phyloP scores from a whole-genome alignment of 495 filamentous ascomycete species.

The Neurospora discreta region DNA sequence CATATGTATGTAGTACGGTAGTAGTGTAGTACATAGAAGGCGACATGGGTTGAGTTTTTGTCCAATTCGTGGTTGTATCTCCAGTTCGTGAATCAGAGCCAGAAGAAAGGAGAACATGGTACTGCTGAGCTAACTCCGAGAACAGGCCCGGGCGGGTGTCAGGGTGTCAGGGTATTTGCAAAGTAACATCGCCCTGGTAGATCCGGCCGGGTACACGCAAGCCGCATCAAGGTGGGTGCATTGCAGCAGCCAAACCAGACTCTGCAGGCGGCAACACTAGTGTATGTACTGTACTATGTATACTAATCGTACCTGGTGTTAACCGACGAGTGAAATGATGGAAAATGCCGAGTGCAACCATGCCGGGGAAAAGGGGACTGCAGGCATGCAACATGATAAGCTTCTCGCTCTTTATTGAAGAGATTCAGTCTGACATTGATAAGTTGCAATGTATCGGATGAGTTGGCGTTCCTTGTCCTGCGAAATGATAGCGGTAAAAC shows the following conservation, averaged over 20 bases:
- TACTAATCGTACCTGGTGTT: not conserved
- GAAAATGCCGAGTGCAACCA: not conserved
- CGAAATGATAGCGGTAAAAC: not conserved
- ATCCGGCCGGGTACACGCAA: conserved; percentile 3
- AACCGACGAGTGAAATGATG: not conserved
- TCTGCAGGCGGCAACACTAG: not conserved
- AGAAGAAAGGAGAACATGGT: not conserved
- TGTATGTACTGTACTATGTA: not conserved
- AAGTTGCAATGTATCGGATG: not conserved
- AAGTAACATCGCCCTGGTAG: not conserved
- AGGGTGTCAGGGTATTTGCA: conserved; percentile 1
- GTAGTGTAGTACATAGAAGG: not conserved
- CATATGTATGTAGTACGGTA: not conserved
- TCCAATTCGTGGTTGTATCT: conserved; percentile 1
- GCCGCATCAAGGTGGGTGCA: not conserved
- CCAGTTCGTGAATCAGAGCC: not conserved
- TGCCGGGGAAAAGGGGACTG: not conserved
- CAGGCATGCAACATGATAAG: conserved; percentile 16
- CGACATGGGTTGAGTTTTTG: not conserved
- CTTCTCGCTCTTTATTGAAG: conserved; percentile 14
- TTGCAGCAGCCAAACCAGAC: not conserved
- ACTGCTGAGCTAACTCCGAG: not conserved
- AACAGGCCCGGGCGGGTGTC: not conserved
- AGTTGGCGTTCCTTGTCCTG: not conserved
- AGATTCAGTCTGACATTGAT: not conserved